Conservation (phyloP, 73 alveolate species). For the Uronychia setigera region DNA sequence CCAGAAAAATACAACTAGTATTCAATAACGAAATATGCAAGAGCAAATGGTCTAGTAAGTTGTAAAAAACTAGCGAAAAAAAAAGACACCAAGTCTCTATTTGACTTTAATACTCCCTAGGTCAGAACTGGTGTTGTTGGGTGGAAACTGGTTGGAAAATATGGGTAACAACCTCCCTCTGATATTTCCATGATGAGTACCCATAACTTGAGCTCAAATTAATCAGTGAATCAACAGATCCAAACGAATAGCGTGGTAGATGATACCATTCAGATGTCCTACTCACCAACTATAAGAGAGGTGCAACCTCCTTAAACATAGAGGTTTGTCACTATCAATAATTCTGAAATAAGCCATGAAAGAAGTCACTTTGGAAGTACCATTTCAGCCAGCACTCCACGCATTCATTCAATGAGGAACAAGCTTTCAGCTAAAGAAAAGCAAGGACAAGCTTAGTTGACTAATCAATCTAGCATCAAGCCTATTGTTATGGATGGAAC, state of each 20-base stretch:
- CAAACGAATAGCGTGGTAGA: not conserved
- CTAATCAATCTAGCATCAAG: not conserved
- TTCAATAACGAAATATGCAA: not conserved
- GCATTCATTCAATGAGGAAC: not conserved
- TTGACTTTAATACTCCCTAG: not conserved
- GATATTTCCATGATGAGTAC: not conserved
- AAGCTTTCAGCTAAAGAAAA: not conserved
- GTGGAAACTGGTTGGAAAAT: not conserved
- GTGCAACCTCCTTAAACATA: not conserved
- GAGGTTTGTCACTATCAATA: not conserved
- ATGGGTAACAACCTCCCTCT: too few relatives aligned
- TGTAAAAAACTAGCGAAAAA: not conserved
- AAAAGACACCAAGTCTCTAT: not conserved
- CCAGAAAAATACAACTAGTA: not conserved
- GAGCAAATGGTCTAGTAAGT: not conserved
- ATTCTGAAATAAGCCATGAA: not conserved
- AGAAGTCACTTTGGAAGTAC: not conserved
- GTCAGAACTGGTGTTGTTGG: not conserved
- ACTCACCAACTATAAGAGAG: too few relatives aligned
- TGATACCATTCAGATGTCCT: not conserved
- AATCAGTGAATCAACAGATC: not conserved
- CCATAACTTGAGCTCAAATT: not conserved
- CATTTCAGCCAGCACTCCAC: not conserved
- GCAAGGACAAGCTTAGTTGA: too few relatives aligned
- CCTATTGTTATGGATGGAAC: not conserved